These are phyloP conservation scores for Singerocomus inundabilis DNA, from an alignment of 1,284 basidiomycete species.

Conservation along the genomic window DNA sequence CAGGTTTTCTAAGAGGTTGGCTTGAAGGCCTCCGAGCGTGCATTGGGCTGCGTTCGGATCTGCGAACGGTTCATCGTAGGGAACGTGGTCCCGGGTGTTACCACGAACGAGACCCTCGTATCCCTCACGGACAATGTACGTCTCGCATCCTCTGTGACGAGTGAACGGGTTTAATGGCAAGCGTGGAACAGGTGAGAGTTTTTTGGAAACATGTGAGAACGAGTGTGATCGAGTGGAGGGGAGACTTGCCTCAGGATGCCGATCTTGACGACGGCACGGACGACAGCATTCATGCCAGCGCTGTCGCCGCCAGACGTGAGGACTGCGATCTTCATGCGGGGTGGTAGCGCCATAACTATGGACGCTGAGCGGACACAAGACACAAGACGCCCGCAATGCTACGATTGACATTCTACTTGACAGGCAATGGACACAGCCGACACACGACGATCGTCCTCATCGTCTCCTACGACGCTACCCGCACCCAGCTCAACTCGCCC, in stretches of 20 bases:
- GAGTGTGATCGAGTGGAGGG: neutral
- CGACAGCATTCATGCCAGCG: conserved; percentile 96
- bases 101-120: conserved; percentile 92
- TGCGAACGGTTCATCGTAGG: conserved; percentile 20
- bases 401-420: too few species aligned
- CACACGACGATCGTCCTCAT: neutral
- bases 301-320: conserved; percentile 97
- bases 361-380: neutral
- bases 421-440: neutral
- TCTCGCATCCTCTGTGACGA: conserved; percentile 77
- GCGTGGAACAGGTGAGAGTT: neutral
- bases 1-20: conserved; percentile 62
- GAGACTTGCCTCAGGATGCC: conserved; percentile 78
- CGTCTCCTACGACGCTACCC: neutral
- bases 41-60: conserved; percentile 20
- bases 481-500: neutral
- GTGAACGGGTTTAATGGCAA: neutral
- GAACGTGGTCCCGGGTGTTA: conserved; percentile 45
- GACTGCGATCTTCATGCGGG: conserved; percentile 80
- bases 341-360: neutral
- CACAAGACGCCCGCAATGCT: neutral
- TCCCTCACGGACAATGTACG: conserved; percentile 93
- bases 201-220: neutral
- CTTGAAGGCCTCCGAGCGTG: conserved; percentile 19
- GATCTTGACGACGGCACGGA: conserved; percentile 86